Conservation (phyloP, 495 filamentous ascomycete species). For the Penicillium herquei region DNA sequence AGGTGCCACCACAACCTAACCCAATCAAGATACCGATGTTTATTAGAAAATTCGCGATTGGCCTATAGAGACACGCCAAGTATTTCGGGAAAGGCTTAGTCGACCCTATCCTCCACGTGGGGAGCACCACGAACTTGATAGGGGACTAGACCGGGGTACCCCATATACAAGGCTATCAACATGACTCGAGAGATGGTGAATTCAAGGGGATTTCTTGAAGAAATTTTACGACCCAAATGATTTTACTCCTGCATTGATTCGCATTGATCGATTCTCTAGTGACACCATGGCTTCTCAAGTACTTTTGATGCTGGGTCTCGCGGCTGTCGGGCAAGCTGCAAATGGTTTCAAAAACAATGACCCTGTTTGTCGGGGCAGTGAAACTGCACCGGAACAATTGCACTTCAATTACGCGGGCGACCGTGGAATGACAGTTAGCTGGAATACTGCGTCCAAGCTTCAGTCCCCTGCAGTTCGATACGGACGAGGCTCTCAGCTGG, state of each 20-base stretch:
- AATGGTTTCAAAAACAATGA: background rate
- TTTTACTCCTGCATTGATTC: too few species aligned
- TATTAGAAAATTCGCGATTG: too few species aligned
- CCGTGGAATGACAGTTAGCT: conserved; percentile 13
- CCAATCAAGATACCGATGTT: too few species aligned
- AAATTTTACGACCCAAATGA: background rate
- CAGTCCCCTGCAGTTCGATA: conserved; percentile 7
- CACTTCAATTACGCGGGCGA: conserved; percentile 23
- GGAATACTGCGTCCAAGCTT: conserved; percentile 12
- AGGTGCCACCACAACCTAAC: too few species aligned
- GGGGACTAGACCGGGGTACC: background rate
- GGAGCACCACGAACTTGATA: background rate
- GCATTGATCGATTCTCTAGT: too few species aligned
- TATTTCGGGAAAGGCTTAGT: background rate
- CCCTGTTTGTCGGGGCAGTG: background rate
- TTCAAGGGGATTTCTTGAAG: background rate
- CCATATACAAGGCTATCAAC: background rate
- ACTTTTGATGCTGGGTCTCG: background rate
- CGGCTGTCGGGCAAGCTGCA: background rate
- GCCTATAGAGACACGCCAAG: too few species aligned
- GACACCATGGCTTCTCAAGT: background rate
- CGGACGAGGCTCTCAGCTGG: conserved; percentile 1
- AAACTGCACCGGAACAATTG: conserved; percentile 11
- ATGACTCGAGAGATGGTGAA: background rate
- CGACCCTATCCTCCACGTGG: background rate